Base-by-base conservation (phyloP, 2,329 filamentous ascomycete species). In the Fusarium sp. region DNA sequence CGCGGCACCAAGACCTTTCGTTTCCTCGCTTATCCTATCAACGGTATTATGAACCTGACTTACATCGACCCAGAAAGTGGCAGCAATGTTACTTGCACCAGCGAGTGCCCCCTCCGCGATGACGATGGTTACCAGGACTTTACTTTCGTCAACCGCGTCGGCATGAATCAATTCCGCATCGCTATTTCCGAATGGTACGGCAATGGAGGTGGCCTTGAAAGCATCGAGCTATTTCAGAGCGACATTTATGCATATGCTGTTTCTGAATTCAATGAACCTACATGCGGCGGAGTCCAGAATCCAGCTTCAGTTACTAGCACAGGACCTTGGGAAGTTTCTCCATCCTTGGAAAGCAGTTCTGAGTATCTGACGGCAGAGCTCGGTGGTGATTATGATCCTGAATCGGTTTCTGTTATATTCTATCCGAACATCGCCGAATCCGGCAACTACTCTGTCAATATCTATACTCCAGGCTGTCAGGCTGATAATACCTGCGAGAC, bases 11-110 rank as follows among this genome's bases (percentile, higher is more conserved):
- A 91, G 78, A 91, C 89, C 0, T 99, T 92, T 79, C 87, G 93
- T 54, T 96, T 92, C 72, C 92, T 91, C 19, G 91, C 93, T 15
- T 79, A 94, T 55, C 93, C 94, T 6, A 86, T 94, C 70, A 88
- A 91, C 61, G 95, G 95, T 48, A 97, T 99, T 73, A 91, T 99
- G 88, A 97, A 98, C 76, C 83, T 99, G 71, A 96, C 93, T 33
- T 98, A 95, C 69, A 88, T 88, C 62, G 92, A 98, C 70, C 88
- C 90, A 21, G 79, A 73, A 35, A 90, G 86, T 2, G 89, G 90
- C 23, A 78, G 84, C 46, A 88, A 88, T 51, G 77, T 80, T 27
- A 88, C 84, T 53, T 99, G 95, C 77, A 92, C 93, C 49, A 89
- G 87, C 59, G 83, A 86, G 70, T 99, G 95, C 69, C 91, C 93